These are phyloP conservation scores for Talaromyces trachyspermus DNA, from an alignment of 495 filamentous ascomycete species.

Conservation along the genomic window DNA sequence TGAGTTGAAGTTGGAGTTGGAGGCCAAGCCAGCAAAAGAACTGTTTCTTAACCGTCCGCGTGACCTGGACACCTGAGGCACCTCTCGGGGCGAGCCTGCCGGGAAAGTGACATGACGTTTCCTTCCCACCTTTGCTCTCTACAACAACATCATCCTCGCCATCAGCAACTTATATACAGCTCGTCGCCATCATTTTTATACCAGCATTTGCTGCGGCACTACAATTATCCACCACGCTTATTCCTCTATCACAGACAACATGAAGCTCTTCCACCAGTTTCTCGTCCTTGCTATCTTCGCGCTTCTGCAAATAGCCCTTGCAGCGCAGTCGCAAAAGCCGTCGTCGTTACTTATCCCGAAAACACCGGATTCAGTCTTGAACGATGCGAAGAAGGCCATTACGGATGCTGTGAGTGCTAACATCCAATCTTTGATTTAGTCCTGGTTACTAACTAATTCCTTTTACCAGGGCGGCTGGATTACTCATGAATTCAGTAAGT, in stretches of 20 bases:
- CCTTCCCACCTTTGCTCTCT: background rate
- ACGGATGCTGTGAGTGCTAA: conserved; percentile 44
- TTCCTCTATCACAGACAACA: conserved; percentile 17
- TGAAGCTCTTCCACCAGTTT: conserved; percentile 49
- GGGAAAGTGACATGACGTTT: background rate
- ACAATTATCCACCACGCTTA: background rate
- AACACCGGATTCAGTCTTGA: conserved; percentile 62
- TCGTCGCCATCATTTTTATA: background rate
- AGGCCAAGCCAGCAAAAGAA: too few species aligned
- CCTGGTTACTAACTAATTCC: conserved; percentile 24
- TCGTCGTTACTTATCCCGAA: conserved; percentile 70
- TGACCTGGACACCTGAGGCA: conserved; percentile 4
- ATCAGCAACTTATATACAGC: too few species aligned
- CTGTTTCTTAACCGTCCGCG: too few species aligned
- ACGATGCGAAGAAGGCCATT: conserved; percentile 64
- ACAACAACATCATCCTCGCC: background rate
- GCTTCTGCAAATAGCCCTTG: conserved; percentile 48
- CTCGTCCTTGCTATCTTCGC: conserved; percentile 43
- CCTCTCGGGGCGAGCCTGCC: background rate
- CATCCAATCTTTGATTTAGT: conserved; percentile 11
- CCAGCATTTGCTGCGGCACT: background rate
- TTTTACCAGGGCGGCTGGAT: conserved; percentile 33
- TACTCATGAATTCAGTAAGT: conserved; percentile 50
- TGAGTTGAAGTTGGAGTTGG: background rate
- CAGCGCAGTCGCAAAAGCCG: conserved; percentile 54